These are phyloP conservation scores for Hymenoscyphus repandus DNA, from an alignment of 2,329 filamentous ascomycete species.

Conservation along the genomic window DNA sequence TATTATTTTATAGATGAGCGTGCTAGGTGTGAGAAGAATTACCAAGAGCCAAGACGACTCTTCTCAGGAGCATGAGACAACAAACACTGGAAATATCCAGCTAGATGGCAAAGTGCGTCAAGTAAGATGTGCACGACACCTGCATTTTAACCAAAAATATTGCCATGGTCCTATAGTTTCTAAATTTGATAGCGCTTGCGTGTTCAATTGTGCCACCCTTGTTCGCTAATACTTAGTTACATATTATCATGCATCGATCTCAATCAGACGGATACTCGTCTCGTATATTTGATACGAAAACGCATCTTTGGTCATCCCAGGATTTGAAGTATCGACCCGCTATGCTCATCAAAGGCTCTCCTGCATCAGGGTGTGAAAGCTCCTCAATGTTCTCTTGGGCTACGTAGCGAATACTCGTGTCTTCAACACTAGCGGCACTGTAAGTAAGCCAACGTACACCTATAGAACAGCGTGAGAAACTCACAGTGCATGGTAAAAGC, in stretches of 20 bases:
- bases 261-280: constrained; percentile 87
- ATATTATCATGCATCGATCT: neutral
- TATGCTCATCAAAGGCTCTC: constrained; percentile 57
- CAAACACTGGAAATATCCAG: no score
- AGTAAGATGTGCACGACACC: no score
- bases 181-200: no score
- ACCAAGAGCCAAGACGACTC: neutral
- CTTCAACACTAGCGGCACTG: constrained; percentile 49
- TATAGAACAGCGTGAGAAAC: constrained; percentile 35
- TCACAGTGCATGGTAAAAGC: constrained; percentile 85
- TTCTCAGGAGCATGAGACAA: no score
- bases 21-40: neutral
- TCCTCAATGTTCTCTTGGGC: constrained; percentile 72
- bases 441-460: constrained; percentile 18
- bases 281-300: constrained; percentile 76
- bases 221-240: no score
- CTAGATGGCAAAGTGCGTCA: no score
- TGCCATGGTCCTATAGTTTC: no score
- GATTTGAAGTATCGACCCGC: constrained; percentile 86
- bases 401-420: constrained; percentile 67
- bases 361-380: constrained; percentile 47
- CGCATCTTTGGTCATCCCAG: constrained; percentile 61
- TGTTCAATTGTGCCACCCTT: no score
- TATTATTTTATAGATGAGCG: no score
- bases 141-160: no score